A percentile compares a stretch with the other conserved stretches of the same genome.
Evolutionary conservation across 768 basidiomycete species (phyloP).

Genomic region (Hysterangium stoloniferum): DNA sequence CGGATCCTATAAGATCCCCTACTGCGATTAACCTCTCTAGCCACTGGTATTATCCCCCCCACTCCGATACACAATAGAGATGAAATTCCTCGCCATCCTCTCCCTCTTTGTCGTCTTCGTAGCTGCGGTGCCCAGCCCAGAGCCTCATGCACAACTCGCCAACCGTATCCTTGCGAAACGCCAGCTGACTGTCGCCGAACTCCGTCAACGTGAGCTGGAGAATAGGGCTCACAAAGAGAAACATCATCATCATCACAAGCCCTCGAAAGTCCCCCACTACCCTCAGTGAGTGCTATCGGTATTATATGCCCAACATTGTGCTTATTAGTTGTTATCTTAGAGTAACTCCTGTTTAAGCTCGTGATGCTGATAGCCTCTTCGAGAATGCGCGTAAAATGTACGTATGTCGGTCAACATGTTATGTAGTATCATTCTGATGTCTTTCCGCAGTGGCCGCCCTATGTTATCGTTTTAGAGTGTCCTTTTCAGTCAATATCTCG

Average conservation of each 20-base stretch:
- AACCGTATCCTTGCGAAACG: neutral
- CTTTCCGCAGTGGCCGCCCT: too few species aligned
- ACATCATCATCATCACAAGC: neutral
- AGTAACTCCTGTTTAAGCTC: neutral
- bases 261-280: neutral
- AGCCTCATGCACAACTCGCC: constrained; percentile 19
- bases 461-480: too few species aligned
- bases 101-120: constrained; percentile 19
- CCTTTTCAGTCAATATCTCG: too few species aligned
- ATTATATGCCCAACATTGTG: neutral
- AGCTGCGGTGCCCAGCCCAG: constrained; percentile 16
- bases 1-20: too few species aligned
- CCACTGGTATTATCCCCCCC: neutral
- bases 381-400: too few species aligned
- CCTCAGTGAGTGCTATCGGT: neutral
- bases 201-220: neutral
- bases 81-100: constrained; percentile 18
- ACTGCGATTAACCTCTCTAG: neutral
- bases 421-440: too few species aligned
- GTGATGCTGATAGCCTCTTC: neutral
- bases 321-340: neutral
- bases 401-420: too few species aligned
- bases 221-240: neutral
- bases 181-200: constrained; percentile 1
- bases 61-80: neutral